Base-by-base conservation (phyloP, 371 early-diverging fungal genomes). In the Haplosporangium sp. region DNA sequence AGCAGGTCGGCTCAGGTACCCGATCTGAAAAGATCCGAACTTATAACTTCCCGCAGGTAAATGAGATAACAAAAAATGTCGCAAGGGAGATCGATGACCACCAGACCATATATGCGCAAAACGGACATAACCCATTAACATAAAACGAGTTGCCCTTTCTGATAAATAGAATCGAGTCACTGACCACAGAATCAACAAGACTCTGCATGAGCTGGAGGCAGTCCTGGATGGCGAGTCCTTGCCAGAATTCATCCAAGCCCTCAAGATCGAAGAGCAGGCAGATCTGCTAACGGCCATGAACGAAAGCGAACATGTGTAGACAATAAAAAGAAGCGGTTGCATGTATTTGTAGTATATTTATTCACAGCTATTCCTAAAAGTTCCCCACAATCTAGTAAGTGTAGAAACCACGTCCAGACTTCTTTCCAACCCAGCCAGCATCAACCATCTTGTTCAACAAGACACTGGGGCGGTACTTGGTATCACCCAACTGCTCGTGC, bases 401-500 rank as follows among this genome's bases (percentile, higher is more conserved):
- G 86, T 97, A 98, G 80, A 98, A 92, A 40, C 99, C 99, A 63
- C 91, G 89, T 56, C 96, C 97, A 45, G 84, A 68, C 76, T 98
- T 98, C 83, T 95, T 96, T 51, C 98, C 98, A 55, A 96, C 82
- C 95, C 95, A 97, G 9, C 99, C 99, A 50, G 99, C 98, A 85
- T 98, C 97, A 12, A 98, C 99, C 70, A 95, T 95, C 82, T 95
- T 95, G 80, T 91, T 91, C 71, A 99, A 87, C 75, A 99, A 83
- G 20, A 95, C 94, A 29, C 92, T 87, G 8, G 99, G 98, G 21
- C 99, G 87, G 87, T 98, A 99, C 87, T 98, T 99, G 71, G 92
- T 86, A 79, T 99, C 99, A 55, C 98, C 98, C n/a, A 98, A 87
- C 81, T 97, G 93, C 29, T 89, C 86, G 82, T 98, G 94, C 38